Conservation (phyloP, 805 yeast genomes). For the Teunomyces pallodes region DNA sequence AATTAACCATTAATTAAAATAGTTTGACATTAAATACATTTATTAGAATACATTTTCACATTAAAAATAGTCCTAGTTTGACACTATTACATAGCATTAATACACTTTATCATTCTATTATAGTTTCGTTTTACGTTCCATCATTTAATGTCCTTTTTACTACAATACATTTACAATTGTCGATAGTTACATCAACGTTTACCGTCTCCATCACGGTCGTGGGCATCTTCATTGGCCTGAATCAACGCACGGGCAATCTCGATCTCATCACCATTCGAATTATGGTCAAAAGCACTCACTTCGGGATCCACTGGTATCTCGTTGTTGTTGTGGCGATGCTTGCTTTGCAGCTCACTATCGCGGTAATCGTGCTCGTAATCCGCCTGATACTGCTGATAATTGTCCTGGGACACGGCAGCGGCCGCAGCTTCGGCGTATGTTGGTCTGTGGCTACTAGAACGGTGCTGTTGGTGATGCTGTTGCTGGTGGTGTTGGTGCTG, state of each 20-base stretch:
- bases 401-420: slow-evolving; percentile 23
- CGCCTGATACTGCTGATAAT: slow-evolving; percentile 15
- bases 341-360: slow-evolving; percentile 7
- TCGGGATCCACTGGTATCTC: slow-evolving; percentile 59
- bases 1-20: neutral
- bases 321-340: slow-evolving; percentile 14
- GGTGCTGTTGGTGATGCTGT: slow-evolving; percentile 6
- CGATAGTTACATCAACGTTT: too few relatives aligned
- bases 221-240: slow-evolving; percentile 49
- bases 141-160: too few relatives aligned
- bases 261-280: slow-evolving; percentile 49
- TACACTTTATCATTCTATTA: neutral
- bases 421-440: slow-evolving; percentile 37
- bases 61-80: too few relatives aligned
- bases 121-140: too few relatives aligned
- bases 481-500: slow-evolving; percentile 23
- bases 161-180: too few relatives aligned
- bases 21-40: too few relatives aligned
- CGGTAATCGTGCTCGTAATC: slow-evolving; percentile 12
- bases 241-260: slow-evolving; percentile 67
- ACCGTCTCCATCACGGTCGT: slow-evolving; percentile 12
- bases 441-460: slow-evolving; percentile 9
- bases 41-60: too few relatives aligned
- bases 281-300: slow-evolving; percentile 45
- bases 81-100: neutral